Evolutionary conservation across 371 early-diverging fungal species (phyloP).

Genomic region (Rhizopus sp.): DNA sequence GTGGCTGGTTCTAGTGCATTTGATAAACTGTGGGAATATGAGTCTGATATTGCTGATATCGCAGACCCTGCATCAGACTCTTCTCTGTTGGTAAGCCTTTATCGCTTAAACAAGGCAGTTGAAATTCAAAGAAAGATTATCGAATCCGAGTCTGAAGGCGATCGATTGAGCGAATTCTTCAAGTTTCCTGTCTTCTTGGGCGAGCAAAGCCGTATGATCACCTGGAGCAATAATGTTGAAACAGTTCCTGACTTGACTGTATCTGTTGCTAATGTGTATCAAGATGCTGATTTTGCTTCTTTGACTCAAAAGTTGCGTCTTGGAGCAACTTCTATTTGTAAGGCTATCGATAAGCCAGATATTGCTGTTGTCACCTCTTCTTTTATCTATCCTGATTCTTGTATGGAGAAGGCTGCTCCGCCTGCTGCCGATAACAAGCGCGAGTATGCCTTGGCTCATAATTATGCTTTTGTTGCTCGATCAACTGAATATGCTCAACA

Average conservation of each 20-base stretch:
- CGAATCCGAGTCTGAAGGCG: constrained; percentile 10
- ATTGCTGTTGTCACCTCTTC: constrained; percentile 59
- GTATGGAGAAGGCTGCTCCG: constrained; percentile 57
- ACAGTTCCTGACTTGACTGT: constrained; percentile 26
- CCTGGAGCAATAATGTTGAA: constrained; percentile 37
- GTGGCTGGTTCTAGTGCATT: constrained; percentile 29
- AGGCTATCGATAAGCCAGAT: constrained; percentile 24
- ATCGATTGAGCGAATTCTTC: constrained; percentile 8
- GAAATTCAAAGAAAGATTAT: constrained; percentile 17
- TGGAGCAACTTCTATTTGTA: constrained; percentile 11
- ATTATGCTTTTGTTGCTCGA: constrained; percentile 64
- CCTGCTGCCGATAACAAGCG: constrained; percentile 61
- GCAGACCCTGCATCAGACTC: constrained; percentile 1
- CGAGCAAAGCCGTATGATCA: constrained; percentile 22
- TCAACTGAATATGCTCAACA: constrained; percentile 66
- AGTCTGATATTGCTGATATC: constrained; percentile 9
- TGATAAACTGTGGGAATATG: constrained; percentile 12
- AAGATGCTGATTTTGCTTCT: constrained; percentile 31
- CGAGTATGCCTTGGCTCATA: constrained; percentile 53
- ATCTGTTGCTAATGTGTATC: constrained; percentile 31
- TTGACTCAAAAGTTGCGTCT: constrained; percentile 15
- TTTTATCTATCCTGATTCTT: constrained; percentile 52
- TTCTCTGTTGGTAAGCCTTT: constrained; percentile 27
- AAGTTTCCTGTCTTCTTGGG: constrained; percentile 25
- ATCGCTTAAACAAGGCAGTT: constrained; percentile 34